Percentiles rank a stretch among this genome's conserved stretches.
These are phyloP conservation scores for Flaveria linearis DNA, from an alignment of 129 eudicot species.

Conservation along the genomic window DNA sequence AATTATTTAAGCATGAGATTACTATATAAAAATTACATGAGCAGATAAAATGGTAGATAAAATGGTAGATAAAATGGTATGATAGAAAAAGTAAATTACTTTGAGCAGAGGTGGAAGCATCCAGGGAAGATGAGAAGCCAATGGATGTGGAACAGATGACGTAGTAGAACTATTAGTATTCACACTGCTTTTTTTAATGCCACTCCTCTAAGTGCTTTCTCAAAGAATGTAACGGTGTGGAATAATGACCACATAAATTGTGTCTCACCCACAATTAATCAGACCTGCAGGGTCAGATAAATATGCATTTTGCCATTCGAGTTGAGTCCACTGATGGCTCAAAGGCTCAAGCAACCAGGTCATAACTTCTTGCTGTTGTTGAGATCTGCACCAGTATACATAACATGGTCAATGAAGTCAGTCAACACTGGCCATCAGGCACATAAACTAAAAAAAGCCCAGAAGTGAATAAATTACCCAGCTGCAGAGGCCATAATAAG, in stretches of 20 bases:
- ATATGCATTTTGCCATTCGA: conserved; percentile 91
- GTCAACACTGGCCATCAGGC: conserved; percentile 15
- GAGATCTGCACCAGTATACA: conserved; percentile 52
- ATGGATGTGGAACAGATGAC: conserved; percentile 63
- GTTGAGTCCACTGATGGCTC: conserved; percentile 84
- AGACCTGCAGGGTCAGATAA: conserved; percentile 77
- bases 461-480: conserved; percentile 52
- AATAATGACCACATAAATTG: conserved; percentile 94
- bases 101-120: conserved; percentile 97
- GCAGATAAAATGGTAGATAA: not conserved
- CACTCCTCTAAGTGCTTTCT: conserved; percentile 97
- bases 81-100: conserved; percentile 46
- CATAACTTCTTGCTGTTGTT: conserved; percentile 97
- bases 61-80: not conserved
- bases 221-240: conserved; percentile 93
- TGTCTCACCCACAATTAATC: conserved; percentile 76
- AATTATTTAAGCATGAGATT: conserved; percentile 1
- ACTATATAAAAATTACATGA: not conserved
- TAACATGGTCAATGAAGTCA: conserved; percentile 8
- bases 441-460: conserved; percentile 17
- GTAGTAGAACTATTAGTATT: conserved; percentile 43
- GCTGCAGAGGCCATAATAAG: conserved; percentile 88
- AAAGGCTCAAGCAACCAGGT: conserved; percentile 97
- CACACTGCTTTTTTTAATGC: conserved; percentile 48
- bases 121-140: conserved; percentile 90